Base-by-base conservation (phyloP, 139 green algal species). In the Chlamydomonas asymmetrica region DNA sequence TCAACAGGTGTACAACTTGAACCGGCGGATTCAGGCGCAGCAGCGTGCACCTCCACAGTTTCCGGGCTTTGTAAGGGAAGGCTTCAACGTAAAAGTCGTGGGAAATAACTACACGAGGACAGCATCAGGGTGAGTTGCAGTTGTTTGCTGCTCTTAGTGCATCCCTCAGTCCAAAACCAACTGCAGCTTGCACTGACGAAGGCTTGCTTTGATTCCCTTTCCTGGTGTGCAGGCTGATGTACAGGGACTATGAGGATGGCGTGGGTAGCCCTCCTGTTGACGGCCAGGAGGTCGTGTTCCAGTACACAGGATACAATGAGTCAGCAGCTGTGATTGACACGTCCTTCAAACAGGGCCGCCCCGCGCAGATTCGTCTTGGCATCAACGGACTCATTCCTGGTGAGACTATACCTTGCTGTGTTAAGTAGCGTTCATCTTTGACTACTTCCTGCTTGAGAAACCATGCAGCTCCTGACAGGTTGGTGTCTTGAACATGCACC, bases 221-320 rank as follows among this genome's bases (percentile, higher is more conserved):
- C 34, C 18, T 74, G 38, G 23, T 48, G 25, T 80, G 71, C 66
- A 94, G 93, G 37, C 75, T 97, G 13, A 92, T 97, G 50, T 97
- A 91, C 87, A 91, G 92, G 81, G 93, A 97, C 71, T 94, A 91
- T 71, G 79, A 87, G 43, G 75, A 80, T 37, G 94, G 93, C 9
- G 41, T 7, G 2, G 93, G 91, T 0, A 29, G 66, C 8, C 69
- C 65, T 41, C 94, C 95, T 2, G 6, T 75, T 40, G 90, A 97
- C 61, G 93, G 92, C 0, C 92, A 99, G 81, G 82, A 99, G 87
- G 91, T 93, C 25, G 75, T 90, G 6, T 99, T 99, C 80, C 74
- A 98, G 71, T 99, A 99, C 88, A 96, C 87, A 0, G 97, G 90
- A 2, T 99, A 98, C 87, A 99, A 99, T 79, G 97, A 99, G 82